These are phyloP conservation scores for Maudiozyma saulgeensis DNA, from an alignment of 805 yeast genomes.

Conservation along the genomic window DNA sequence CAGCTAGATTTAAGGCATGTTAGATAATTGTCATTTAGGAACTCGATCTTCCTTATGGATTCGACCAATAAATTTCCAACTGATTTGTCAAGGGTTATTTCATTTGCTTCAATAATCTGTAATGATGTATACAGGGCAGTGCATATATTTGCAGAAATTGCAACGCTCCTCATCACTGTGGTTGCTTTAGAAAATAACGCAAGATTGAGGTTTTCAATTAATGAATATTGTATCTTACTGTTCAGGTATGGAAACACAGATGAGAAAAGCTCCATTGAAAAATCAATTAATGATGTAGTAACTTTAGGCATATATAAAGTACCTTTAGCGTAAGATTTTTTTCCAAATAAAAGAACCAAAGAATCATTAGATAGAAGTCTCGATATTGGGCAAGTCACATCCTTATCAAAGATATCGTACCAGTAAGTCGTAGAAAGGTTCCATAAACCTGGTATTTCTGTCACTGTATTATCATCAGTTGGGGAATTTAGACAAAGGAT, in stretches of 20 bases:
- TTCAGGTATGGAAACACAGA: conserved; percentile 61
- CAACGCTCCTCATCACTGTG: conserved; percentile 31
- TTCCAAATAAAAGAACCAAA: conserved; percentile 25
- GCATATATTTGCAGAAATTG: conserved; percentile 52
- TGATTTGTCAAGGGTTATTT: conserved; percentile 22
- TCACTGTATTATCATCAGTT: conserved; percentile 3
- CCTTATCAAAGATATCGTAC: conserved; percentile 29
- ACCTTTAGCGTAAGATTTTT: conserved; percentile 7
- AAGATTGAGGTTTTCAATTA: conserved; percentile 70
- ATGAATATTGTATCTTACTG: conserved; percentile 72
- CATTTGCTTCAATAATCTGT: conserved; percentile 16
- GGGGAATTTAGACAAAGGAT: conserved; percentile 33
- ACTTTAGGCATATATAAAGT: conserved; percentile 32
- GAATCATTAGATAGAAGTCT: conserved; percentile 36
- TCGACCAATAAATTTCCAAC: conserved; percentile 43
- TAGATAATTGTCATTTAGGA: conserved; percentile 32
- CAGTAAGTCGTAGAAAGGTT: conserved; percentile 25
- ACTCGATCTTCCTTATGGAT: conserved; percentile 37
- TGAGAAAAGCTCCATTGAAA: conserved; percentile 69
- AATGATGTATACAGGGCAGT: conserved; percentile 52
- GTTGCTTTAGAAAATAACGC: conserved; percentile 36
- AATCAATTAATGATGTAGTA: conserved; percentile 54
- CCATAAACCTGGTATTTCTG: conserved; percentile 26
- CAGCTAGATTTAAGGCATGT: conserved; percentile 45
- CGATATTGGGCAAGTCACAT: conserved; percentile 31